Evolutionary conservation across 2,329 filamentous ascomycete genomes (phyloP), one percentile per base, ranked within the genome.

Genomic region (Aspergillus ochraceus): DNA sequence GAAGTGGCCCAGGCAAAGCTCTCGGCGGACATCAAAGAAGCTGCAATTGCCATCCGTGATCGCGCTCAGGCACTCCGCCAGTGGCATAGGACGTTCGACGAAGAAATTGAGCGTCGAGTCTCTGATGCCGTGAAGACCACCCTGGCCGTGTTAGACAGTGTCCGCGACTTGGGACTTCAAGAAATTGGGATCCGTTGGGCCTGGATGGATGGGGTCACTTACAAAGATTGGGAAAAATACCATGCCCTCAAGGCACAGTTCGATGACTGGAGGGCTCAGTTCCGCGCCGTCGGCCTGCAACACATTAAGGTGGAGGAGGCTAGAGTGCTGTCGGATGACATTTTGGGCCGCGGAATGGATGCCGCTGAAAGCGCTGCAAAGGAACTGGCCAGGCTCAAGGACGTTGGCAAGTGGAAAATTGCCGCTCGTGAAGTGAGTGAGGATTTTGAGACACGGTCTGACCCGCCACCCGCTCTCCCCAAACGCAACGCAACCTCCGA

Each of bases 151-250:
- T 84, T 97, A 32, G 90, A 94, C 64, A 86, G 87, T 70, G 93
- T 95, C 61, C 87, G 91, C 47, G 90, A 93, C 68, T 82, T 97
- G 39, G 91, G 92, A 6, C 83, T 97, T 36, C 91, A 96, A 73
- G 91, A 96, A 74, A 92, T 97, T 56, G 93, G 93, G 58, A 94
- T 96, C 87, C 84, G 79, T 60, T 99, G 95, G 93, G 92, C 94
- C 12, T 96, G 91, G 89, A 95, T 92, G 79, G 92, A 98, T 59
- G 92, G 92, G 32, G 86, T 99, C 62, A 96, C 94, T 1, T 97
- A 99, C 82, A 93, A 96, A 75, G 92, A 99, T 74, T 99, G 95
- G 95, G 87, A 89, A 60, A 95, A 94, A 74, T 99, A 97, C 72
- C 92, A 98, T 74, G 87, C 90, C 60, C 82, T 99, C 59, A 96